Conservation (phyloP, 1,139 yeast genomes). For the Magnusiomyces sp. region DNA sequence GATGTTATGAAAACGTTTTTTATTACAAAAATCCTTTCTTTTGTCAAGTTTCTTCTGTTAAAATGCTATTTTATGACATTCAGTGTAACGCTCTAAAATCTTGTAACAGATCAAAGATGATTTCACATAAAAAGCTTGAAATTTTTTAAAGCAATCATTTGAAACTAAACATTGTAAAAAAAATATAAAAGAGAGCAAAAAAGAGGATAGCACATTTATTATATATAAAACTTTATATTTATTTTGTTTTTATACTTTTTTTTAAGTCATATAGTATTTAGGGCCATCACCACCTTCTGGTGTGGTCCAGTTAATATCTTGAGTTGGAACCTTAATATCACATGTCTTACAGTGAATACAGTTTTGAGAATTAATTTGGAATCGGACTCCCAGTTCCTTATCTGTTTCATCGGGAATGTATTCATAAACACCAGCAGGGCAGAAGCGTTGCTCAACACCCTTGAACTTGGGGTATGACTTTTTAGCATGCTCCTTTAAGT, state of each 20-base stretch:
- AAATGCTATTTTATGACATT: too few relatives aligned
- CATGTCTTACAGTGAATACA: slow-evolving; percentile 98
- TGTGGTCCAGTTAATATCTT: slow-evolving; percentile 88
- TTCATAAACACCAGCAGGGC: slow-evolving; percentile 98
- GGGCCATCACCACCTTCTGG: slow-evolving; percentile 99
- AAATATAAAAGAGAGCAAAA: too few relatives aligned
- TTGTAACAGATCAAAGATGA: too few relatives aligned
- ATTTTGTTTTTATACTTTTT: not conserved
- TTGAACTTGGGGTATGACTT: slow-evolving; percentile 62
- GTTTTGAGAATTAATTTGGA: slow-evolving; percentile 90
- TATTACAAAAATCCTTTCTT: too few relatives aligned
- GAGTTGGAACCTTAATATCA: slow-evolving; percentile 91
- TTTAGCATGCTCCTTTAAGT: slow-evolving; percentile 57
- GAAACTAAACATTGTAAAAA: too few relatives aligned
- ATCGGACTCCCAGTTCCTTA: slow-evolving; percentile 56
- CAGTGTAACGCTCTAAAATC: too few relatives aligned
- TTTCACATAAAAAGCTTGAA: too few relatives aligned
- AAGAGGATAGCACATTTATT: too few relatives aligned
- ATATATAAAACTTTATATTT: too few relatives aligned
- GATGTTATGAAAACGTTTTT: too few relatives aligned
- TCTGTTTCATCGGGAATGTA: slow-evolving; percentile 58
- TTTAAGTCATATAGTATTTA: slow-evolving; percentile 68
- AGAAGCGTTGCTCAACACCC: slow-evolving; percentile 85
- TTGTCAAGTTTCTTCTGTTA: too few relatives aligned
- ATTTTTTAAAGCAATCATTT: too few relatives aligned